phyloP scores from a whole-genome alignment of 768 basidiomycete genomes.

The Chalciporus piperatus region DNA sequence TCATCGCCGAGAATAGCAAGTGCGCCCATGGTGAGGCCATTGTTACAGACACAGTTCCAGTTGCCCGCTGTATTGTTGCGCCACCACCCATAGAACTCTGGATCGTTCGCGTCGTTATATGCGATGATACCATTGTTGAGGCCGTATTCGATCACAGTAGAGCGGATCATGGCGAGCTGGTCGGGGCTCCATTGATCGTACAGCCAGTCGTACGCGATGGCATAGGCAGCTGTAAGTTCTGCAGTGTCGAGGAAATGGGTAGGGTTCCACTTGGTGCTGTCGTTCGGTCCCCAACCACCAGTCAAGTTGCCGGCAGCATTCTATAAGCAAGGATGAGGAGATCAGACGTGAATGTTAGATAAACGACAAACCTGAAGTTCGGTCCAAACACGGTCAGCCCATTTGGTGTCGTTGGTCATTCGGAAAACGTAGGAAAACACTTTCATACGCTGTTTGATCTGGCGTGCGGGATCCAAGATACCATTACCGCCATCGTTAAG shows the following conservation, averaged over 20 bases:
- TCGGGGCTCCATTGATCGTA: constrained; percentile 77
- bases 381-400: constrained; percentile 80
- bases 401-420: constrained; percentile 89
- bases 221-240: constrained; percentile 88
- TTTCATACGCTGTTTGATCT: constrained; percentile 89
- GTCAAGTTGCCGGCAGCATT: constrained; percentile 75
- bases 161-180: constrained; percentile 67
- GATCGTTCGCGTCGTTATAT: constrained; percentile 40
- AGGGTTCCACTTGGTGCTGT: constrained; percentile 77
- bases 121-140: constrained; percentile 62
- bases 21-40: constrained; percentile 83
- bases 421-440: constrained; percentile 88
- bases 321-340: constrained; percentile 23
- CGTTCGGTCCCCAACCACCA: constrained; percentile 59
- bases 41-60: constrained; percentile 98
- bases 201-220: constrained; percentile 95
- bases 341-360: neutral
- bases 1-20: constrained; percentile 89
- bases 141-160: constrained; percentile 75
- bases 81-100: constrained; percentile 72
- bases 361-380: constrained; percentile 72
- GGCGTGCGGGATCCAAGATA: constrained; percentile 86
- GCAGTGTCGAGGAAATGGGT: constrained; percentile 89
- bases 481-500: constrained; percentile 80
- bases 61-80: constrained; percentile 69